Conservation (phyloP, 306 rosid genomes). For the Prunus kanzakura region DNA sequence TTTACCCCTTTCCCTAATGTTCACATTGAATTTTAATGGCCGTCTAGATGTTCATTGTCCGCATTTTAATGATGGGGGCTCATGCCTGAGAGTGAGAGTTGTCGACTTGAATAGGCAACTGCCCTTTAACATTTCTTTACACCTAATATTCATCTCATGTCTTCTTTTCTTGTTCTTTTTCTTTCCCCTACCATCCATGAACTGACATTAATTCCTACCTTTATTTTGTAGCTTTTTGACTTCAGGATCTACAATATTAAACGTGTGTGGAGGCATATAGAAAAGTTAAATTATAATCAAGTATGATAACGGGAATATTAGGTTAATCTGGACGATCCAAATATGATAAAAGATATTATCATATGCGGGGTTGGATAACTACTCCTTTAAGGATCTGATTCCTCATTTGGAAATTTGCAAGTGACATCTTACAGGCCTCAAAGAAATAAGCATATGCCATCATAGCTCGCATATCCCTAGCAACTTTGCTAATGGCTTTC, state of each 20-base stretch:
- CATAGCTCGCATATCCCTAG: not conserved
- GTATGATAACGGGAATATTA: conserved; percentile 22
- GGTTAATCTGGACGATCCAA: conserved; percentile 22
- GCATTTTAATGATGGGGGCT: too few relatives aligned
- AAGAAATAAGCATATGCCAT: not conserved
- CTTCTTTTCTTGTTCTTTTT: not conserved
- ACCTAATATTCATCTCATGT: not conserved
- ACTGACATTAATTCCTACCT: not conserved
- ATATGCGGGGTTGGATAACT: conserved; percentile 37
- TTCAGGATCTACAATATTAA: not conserved
- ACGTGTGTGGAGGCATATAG: not conserved
- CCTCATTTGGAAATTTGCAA: not conserved
- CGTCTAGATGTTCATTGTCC: too few relatives aligned
- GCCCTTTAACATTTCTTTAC: too few relatives aligned
- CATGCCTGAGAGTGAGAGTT: too few relatives aligned
- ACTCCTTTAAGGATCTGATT: not conserved
- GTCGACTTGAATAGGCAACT: too few relatives aligned
- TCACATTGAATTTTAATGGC: too few relatives aligned
- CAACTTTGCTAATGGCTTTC: too few relatives aligned
- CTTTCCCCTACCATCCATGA: not conserved
- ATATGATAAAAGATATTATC: conserved; percentile 8
- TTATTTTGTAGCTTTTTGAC: conserved; percentile 1
- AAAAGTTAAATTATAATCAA: not conserved
- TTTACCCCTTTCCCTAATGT: not conserved
- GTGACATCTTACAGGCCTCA: not conserved